Evolutionary conservation across 163 green algal species (phyloP), one percentile per base, ranked within the genome.

Genomic region (Trebouxiophyceae sp.): DNA sequence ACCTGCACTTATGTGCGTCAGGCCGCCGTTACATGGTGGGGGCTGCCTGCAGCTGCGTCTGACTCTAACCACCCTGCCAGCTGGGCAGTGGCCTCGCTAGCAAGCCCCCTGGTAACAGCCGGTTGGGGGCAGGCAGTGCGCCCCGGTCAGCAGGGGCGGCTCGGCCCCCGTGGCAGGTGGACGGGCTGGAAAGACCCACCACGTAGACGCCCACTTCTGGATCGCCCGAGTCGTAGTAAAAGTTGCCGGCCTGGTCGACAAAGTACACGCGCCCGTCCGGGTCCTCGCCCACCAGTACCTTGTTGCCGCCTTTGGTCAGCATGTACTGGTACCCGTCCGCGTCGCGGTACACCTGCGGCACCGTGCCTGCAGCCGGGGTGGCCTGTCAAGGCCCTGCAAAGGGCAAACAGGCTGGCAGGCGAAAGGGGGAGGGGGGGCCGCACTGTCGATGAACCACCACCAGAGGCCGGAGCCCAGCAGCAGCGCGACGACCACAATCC

Each of bases 161-260:
- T n/a, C n/a, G n/a, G n/a, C n/a, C n/a, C n/a, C n/a, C n/a, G n/a
- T n/a, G n/a, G n/a, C n/a, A n/a, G n/a, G n/a, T n/a, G n/a, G n/a
- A n/a, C n/a, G n/a, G n/a, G n/a, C n/a, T n/a, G n/a, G n/a, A n/a
- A n/a, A n/a, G n/a, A n/a, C n/a, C n/a, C 76, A 93, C 86, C n/a
- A 87, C 78, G 62, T 90, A 91, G 33, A 92, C 54, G 0, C 87
- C 87, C 12, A 86, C 64, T 0, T 78, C 28, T 22, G 72, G 68
- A 66, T 90, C 77, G 3, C 85, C 84, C 7, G 76, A 86, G 73
- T 95, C 86, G 66, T 95, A 95, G 72, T 93, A 95, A 29, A 95
- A 70, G 72, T 92, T 77, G 62, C 81, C 68, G 0, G 62, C 71
- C 47, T 72, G 50, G 61, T 91, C 85, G 45, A 90, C 77, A 69